These are phyloP conservation scores for Mycena metata DNA, from an alignment of 768 basidiomycete genomes.

Conservation along the genomic window DNA sequence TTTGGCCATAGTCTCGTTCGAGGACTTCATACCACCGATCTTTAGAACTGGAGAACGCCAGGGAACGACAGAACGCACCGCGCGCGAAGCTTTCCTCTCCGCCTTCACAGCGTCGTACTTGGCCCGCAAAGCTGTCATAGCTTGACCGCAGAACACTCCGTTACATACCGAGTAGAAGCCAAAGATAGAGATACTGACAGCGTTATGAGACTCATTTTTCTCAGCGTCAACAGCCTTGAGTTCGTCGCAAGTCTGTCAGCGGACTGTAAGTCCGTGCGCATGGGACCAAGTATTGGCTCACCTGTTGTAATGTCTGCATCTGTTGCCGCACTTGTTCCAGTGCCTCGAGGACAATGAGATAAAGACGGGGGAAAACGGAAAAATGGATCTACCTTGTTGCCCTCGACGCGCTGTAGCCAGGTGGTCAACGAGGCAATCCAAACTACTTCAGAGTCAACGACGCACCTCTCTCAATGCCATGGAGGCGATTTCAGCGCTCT, in stretches of 20 bases:
- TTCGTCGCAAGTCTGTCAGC: not conserved
- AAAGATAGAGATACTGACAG: not conserved
- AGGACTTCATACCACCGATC: not conserved
- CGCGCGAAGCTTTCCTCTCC: not conserved
- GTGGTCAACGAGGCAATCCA: not conserved
- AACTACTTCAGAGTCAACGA: not conserved
- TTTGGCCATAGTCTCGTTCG: not conserved
- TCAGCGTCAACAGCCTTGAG: not conserved
- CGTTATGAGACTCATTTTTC: not conserved
- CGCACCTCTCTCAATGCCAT: constrained; percentile 19
- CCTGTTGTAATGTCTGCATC: not conserved
- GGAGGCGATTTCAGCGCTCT: constrained; percentile 5
- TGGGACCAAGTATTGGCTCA: not conserved
- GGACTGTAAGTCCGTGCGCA: not conserved
- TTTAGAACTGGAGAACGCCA: too few species aligned
- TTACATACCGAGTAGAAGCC: not conserved
- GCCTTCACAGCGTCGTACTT: constrained; percentile 10
- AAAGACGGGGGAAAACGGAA: not conserved
- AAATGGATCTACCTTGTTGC: not conserved
- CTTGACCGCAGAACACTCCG: not conserved
- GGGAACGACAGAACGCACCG: not conserved
- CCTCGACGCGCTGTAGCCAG: constrained; percentile 2
- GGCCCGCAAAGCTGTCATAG: not conserved
- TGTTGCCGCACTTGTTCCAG: not conserved
- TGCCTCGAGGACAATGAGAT: not conserved